Conservation (phyloP, 495 filamentous ascomycete species). For the Aspergillus baeticus region DNA sequence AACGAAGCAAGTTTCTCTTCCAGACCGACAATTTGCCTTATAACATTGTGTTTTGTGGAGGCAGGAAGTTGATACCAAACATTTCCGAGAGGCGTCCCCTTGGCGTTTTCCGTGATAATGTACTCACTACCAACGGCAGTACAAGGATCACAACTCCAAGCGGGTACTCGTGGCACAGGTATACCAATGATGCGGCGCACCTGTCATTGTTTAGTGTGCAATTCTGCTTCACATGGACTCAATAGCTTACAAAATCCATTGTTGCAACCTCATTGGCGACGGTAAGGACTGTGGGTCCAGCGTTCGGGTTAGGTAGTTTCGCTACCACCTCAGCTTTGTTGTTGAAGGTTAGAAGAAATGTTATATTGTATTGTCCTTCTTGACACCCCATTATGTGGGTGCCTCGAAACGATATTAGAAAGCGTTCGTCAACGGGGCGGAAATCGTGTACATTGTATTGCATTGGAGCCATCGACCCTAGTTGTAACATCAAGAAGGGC, state of each 20-base stretch:
- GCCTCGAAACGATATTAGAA: background rate
- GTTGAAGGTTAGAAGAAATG: background rate
- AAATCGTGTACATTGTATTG: background rate
- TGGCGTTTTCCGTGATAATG: slow-evolving; percentile 10
- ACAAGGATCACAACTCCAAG: background rate
- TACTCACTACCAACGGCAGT: slow-evolving; percentile 4
- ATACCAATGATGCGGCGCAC: background rate
- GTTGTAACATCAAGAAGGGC: background rate
- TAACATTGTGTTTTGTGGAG: background rate
- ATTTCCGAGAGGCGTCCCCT: background rate
- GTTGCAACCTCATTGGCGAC: slow-evolving; percentile 8
- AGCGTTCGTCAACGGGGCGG: background rate
- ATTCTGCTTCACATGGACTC: background rate
- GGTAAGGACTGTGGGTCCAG: background rate
- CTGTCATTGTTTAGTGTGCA: background rate
- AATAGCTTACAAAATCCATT: slow-evolving; percentile 1
- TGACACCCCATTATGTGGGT: background rate
- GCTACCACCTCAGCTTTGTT: background rate
- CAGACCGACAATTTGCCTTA: slow-evolving; percentile 3
- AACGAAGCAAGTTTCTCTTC: background rate
- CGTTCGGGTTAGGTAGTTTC: slow-evolving; percentile 1
- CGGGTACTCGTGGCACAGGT: background rate
- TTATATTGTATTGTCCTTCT: slow-evolving; percentile 1
- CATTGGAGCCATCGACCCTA: background rate
- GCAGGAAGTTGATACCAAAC: slow-evolving; percentile 1